A percentile compares a stretch with the other conserved stretches of the same genome.
phyloP scores from a whole-genome alignment of 2,329 filamentous ascomycete species.

The Penicillium sp. region DNA sequence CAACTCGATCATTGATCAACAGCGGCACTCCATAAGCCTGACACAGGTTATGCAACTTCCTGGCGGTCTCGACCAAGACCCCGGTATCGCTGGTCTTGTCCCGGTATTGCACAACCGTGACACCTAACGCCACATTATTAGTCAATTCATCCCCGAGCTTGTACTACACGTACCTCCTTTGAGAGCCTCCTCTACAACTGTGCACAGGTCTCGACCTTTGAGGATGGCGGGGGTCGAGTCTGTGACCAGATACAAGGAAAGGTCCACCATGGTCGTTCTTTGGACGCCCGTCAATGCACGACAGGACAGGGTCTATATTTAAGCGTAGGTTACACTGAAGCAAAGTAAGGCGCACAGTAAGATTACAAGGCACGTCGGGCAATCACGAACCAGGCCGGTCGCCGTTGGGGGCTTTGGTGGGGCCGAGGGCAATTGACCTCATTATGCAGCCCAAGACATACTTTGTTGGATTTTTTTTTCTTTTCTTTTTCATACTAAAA shows the following conservation, averaged over 20 bases:
- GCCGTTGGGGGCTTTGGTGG: conserved; percentile 15
- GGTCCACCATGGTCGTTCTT: conserved; percentile 54
- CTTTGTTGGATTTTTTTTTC: background rate
- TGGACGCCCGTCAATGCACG: background rate
- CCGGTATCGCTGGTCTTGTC: conserved; percentile 79
- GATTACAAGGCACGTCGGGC: background rate
- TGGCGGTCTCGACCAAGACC: conserved; percentile 64
- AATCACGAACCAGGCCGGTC: conserved; percentile 11
- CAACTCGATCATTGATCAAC: conserved; percentile 87
- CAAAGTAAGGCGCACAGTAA: background rate
- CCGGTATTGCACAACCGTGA: conserved; percentile 81
- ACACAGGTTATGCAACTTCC: conserved; percentile 67
- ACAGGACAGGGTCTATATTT: background rate
- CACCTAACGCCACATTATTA: conserved; percentile 45
- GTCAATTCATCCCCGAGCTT: conserved; percentile 3
- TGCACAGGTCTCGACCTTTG: conserved; percentile 62
- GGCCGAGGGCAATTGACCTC: conserved; percentile 14
- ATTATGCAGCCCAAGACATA: conserved; percentile 11
- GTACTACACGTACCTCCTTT: conserved; percentile 56
- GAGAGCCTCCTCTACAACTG: conserved; percentile 71
- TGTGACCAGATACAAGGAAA: conserved; percentile 84
- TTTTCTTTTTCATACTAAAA: background rate
- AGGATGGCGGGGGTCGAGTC: conserved; percentile 86
- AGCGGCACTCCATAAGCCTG: conserved; percentile 66
- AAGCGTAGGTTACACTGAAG: background rate